Percentiles rank a stretch among this genome's conserved stretches.
phyloP scores from a whole-genome alignment of 176 grass and related monocot genomes.

The Triticum turgidum region DNA sequence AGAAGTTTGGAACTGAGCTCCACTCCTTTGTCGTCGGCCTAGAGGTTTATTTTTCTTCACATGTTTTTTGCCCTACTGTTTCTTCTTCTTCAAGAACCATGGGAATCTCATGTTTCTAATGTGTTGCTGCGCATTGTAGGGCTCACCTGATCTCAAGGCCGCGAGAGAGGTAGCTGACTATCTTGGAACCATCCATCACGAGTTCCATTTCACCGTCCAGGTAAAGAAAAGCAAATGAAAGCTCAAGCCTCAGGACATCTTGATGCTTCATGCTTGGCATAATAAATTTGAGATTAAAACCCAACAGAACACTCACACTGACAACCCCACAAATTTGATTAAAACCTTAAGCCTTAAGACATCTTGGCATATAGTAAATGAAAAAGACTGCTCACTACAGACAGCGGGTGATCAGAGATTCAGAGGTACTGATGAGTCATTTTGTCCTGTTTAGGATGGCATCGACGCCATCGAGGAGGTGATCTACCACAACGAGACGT shows the following conservation, averaged over 20 bases:
- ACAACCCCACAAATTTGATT: neutral
- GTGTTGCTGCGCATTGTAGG: constrained; percentile 40
- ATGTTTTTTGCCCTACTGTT: neutral
- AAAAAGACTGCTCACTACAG: neutral
- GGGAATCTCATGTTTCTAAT: neutral
- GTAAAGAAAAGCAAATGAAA: constrained; percentile 25
- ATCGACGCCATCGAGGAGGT: constrained; percentile 98
- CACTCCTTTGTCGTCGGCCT: constrained; percentile 96
- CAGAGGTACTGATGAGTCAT: neutral
- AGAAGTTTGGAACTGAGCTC: constrained; percentile 84
- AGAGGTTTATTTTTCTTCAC: constrained; percentile 43
- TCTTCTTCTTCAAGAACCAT: neutral
- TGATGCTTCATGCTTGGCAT: too few relatives aligned
- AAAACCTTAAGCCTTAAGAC: neutral
- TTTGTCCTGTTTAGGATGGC: constrained; percentile 57
- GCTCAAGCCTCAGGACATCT: too few relatives aligned
- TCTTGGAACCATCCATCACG: constrained; percentile 89
- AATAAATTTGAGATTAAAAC: too few relatives aligned
- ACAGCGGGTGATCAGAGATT: neutral
- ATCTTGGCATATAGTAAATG: neutral
- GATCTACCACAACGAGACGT: constrained; percentile 90
- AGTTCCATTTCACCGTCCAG: constrained; percentile 96
- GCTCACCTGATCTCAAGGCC: constrained; percentile 86
- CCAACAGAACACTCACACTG: neutral
- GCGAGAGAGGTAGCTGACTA: constrained; percentile 79